These are phyloP conservation scores for Aspergillus versicolor DNA, from an alignment of 2,329 filamentous ascomycete genomes.

Conservation along the genomic window DNA sequence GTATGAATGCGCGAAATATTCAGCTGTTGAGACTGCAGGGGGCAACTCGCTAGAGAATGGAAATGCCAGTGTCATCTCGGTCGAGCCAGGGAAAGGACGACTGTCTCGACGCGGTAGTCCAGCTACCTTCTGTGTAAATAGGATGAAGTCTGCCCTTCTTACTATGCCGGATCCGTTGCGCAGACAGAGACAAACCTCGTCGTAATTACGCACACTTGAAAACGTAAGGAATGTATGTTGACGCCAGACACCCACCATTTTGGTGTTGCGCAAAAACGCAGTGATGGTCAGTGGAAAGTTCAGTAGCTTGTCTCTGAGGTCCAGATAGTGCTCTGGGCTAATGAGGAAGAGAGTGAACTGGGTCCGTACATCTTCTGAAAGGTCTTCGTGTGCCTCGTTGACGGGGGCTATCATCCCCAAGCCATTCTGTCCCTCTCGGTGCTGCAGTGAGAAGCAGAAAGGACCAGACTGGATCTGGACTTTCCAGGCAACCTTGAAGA, in stretches of 20 bases:
- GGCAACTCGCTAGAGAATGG: not conserved
- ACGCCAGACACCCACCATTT: not conserved
- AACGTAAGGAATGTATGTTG: no score
- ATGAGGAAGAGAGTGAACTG: constrained; percentile 1
- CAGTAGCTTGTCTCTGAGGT: not conserved
- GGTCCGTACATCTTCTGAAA: not conserved
- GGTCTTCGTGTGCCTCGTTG: not conserved
- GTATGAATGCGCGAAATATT: not conserved
- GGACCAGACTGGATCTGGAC: constrained; percentile 7
- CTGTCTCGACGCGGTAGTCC: not conserved
- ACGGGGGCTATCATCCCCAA: not conserved
- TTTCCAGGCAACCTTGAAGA: not conserved
- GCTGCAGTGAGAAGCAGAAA: constrained; percentile 9
- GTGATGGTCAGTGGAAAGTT: not conserved
- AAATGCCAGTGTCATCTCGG: constrained; percentile 2
- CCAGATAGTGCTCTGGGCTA: not conserved
- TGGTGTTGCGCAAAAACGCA: not conserved
- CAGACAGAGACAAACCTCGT: no score
- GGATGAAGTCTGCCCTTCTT: not conserved
- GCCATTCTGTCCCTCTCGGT: not conserved
- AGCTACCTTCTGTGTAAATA: not conserved
- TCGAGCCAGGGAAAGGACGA: not conserved
- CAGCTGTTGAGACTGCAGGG: not conserved
- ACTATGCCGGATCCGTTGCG: no score
- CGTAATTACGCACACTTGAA: not conserved